Percentiles rank a stretch among this genome's conserved stretches.
Evolutionary conservation across 805 yeast genomes (phyloP).

Genomic region (Brettanomyces custersianus): DNA sequence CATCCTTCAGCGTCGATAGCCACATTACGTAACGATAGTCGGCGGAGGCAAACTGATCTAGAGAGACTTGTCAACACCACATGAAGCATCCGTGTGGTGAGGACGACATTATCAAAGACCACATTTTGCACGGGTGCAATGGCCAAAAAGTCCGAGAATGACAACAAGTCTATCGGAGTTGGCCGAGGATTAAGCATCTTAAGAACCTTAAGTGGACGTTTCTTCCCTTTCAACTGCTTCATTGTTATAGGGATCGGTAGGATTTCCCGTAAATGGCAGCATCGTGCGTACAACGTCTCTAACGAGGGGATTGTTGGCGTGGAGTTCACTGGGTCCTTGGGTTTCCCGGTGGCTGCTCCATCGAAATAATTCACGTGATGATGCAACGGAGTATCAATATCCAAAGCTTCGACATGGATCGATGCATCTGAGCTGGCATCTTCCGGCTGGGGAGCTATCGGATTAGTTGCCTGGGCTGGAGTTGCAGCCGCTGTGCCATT

Average conservation of each 20-base stretch:
- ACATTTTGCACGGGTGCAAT: conserved; percentile 47
- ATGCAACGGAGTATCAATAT: conserved; percentile 64
- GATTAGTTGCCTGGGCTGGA: conserved; percentile 20
- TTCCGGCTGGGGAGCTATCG: conserved; percentile 3
- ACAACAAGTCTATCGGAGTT: conserved; percentile 45
- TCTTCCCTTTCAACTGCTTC: conserved; percentile 43
- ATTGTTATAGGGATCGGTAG: conserved; percentile 43
- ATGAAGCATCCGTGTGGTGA: conserved; percentile 45
- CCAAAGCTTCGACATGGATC: too few species aligned
- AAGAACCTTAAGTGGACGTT: conserved; percentile 43
- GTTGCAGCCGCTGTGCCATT: conserved; percentile 11
- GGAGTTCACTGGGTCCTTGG: conserved; percentile 1
- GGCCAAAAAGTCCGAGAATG: conserved; percentile 49
- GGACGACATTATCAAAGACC: conserved; percentile 47
- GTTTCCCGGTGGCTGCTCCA: conserved; percentile 19
- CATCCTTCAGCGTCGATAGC: conserved; percentile 46
- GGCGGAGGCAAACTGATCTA: conserved; percentile 35
- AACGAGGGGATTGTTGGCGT: conserved; percentile 24
- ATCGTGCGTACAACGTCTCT: conserved; percentile 41
- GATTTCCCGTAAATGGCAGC: conserved; percentile 41
- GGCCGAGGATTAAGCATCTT: conserved; percentile 52
- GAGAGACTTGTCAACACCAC: conserved; percentile 39
- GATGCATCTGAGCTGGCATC: too few species aligned
- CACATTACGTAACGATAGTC: conserved; percentile 45
- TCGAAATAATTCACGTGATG: conserved; percentile 31